Percentiles rank a stretch among this genome's conserved stretches.
Evolutionary conservation across 345 rosid species (phyloP).

Genomic region (Citrus australasica): DNA sequence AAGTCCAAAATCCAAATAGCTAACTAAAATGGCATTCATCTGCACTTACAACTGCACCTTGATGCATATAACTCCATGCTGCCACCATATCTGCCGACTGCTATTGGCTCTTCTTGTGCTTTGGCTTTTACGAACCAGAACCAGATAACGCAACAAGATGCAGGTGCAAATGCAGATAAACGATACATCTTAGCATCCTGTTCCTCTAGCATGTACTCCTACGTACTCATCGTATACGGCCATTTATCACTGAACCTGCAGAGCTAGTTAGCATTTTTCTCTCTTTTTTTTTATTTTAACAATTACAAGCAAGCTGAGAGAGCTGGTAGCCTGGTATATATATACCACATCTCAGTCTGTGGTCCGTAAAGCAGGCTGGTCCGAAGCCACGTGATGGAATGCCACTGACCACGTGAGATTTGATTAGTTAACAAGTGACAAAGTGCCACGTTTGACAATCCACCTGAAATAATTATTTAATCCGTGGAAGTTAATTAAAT

Average conservation of each 20-base stretch:
- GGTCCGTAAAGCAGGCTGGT: neutral
- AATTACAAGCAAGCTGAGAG: neutral
- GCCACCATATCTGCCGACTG: neutral
- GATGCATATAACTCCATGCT: neutral
- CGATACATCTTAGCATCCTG: conserved; percentile 10
- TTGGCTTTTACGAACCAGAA: neutral
- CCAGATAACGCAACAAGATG: conserved; percentile 13
- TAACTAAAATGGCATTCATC: conserved; percentile 26
- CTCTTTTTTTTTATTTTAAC: neutral
- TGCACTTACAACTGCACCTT: conserved; percentile 31
- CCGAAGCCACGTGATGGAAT: conserved; percentile 6
- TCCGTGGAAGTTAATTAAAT: neutral
- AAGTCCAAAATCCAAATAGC: neutral
- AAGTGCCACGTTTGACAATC: neutral
- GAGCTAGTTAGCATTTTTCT: neutral
- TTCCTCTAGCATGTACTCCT: neutral
- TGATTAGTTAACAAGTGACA: neutral
- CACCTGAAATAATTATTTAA: neutral
- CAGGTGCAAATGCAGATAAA: conserved; percentile 42
- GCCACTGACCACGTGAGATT: neutral
- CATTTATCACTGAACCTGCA: neutral
- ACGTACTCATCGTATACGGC: neutral
- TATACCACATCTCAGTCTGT: no score
- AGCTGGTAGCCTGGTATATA: neutral
- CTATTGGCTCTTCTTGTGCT: neutral